Conservation (phyloP, 352 stramenopile genomes). For the Pythium sukuiense region DNA sequence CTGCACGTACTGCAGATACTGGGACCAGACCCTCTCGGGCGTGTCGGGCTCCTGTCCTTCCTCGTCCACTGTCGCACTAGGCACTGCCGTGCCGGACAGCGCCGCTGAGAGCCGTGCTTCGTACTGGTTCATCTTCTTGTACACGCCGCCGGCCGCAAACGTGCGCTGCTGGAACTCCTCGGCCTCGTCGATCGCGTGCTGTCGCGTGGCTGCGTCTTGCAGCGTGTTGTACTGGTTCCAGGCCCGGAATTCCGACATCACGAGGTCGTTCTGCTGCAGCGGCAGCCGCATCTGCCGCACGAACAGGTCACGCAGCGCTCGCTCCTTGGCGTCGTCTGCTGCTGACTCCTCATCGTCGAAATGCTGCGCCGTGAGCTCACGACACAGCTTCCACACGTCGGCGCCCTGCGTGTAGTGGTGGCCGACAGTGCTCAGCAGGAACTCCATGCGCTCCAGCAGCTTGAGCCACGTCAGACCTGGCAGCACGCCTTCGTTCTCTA, state of each 20-base stretch:
- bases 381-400: constrained; percentile 58
- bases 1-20: constrained; percentile 71
- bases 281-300: constrained; percentile 55
- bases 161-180: constrained; percentile 38
- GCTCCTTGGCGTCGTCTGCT: constrained; percentile 35
- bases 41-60: constrained; percentile 4
- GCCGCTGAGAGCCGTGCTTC: constrained; percentile 32
- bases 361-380: constrained; percentile 40
- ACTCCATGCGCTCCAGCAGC: constrained; percentile 34
- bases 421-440: constrained; percentile 37
- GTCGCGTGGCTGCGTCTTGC: constrained; percentile 19
- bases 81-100: constrained; percentile 16
- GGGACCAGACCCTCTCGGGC: constrained; percentile 36
- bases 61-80: constrained; percentile 21
- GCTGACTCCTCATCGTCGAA: constrained; percentile 27
- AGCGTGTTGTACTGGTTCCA: constrained; percentile 70
- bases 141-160: constrained; percentile 36
- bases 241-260: constrained; percentile 72
- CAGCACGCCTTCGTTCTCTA: constrained; percentile 15
- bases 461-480: constrained; percentile 7
- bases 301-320: constrained; percentile 41
- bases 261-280: constrained; percentile 70
- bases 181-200: constrained; percentile 29
- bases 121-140: constrained; percentile 66
- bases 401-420: constrained; percentile 58